Percentiles rank a stretch among this genome's conserved stretches.
phyloP scores from a whole-genome alignment of 1,284 basidiomycete genomes.

The Porodaedalea pini region DNA sequence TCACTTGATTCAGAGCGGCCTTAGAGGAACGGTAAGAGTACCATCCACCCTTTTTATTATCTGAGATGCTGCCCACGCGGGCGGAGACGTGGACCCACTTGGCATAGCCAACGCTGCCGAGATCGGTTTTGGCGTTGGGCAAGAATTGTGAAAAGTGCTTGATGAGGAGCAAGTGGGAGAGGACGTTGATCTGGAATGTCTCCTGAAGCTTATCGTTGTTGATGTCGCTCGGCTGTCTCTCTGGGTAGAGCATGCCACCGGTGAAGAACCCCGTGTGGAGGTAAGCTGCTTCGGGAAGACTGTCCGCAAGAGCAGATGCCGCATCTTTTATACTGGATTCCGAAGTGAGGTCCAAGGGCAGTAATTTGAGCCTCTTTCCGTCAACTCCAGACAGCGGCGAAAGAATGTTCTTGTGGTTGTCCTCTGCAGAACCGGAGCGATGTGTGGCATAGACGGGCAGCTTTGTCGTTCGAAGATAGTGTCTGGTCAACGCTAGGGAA shows the following conservation, averaged over 20 bases:
- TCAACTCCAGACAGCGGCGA: conserved; percentile 40
- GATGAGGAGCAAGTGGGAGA: conserved; percentile 59
- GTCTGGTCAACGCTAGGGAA: conserved; percentile 53
- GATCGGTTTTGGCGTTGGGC: conserved; percentile 29
- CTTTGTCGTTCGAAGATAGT: conserved; percentile 46
- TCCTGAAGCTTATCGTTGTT: conserved; percentile 41
- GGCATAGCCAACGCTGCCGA: conserved; percentile 28
- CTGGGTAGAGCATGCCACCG: conserved; percentile 53
- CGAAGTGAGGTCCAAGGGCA: conserved; percentile 48
- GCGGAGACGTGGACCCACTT: conserved; percentile 64
- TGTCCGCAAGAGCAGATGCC: conserved; percentile 38
- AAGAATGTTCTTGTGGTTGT: conserved; percentile 42
- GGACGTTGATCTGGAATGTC: conserved; percentile 54
- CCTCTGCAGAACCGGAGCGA: conserved; percentile 37
- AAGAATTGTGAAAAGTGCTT: conserved; percentile 61
- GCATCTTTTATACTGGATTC: conserved; percentile 50
- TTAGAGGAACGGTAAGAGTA: conserved; percentile 75
- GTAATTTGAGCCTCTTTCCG: conserved; percentile 42
- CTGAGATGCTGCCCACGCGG: conserved; percentile 58
- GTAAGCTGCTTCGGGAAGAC: conserved; percentile 38
- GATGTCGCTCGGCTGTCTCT: conserved; percentile 54
- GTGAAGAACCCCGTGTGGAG: conserved; percentile 55
- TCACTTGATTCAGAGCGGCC: conserved; percentile 70
- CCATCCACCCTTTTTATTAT: conserved; percentile 66
- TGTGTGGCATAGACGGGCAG: conserved; percentile 55